Percentiles rank a stretch among this genome's conserved stretches.
Conservation (phyloP, 1,284 basidiomycete species). For the Ceratorhiza oryzae-sativae region DNA sequence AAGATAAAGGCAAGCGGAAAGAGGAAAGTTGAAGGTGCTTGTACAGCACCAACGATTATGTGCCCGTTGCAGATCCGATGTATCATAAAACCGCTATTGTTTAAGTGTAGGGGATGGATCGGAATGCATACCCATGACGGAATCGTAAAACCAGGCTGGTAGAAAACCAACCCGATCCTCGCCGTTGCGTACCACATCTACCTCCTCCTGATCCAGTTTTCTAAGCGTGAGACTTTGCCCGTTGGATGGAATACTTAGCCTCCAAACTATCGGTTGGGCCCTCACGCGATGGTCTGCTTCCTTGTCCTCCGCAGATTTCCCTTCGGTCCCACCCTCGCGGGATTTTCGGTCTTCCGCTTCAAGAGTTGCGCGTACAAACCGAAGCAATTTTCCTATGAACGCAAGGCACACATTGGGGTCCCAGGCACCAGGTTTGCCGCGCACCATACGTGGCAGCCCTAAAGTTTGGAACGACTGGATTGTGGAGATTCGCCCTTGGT, state of each 20-base stretch:
- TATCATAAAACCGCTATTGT: conserved; percentile 10
- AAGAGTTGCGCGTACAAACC: conserved; percentile 59
- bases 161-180: conserved; percentile 79
- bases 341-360: conserved; percentile 35
- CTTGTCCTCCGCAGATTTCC: conserved; percentile 75
- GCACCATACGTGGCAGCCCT: conserved; percentile 74
- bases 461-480: conserved; percentile 75
- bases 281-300: conserved; percentile 56
- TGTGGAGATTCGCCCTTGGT: conserved; percentile 68
- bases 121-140: conserved; percentile 44
- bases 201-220: conserved; percentile 49
- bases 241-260: conserved; percentile 51
- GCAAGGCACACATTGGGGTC: conserved; percentile 75
- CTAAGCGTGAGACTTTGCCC: conserved; percentile 3
- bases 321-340: background rate
- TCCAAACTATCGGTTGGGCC: conserved; percentile 46
- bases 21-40: background rate
- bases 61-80: background rate
- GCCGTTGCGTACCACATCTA: conserved; percentile 65
- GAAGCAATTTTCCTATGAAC: conserved; percentile 73
- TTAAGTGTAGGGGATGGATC: background rate
- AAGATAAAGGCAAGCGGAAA: conserved; percentile 26
- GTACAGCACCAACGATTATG: background rate
- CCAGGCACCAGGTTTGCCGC: conserved; percentile 76
- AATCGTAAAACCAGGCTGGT: conserved; percentile 73